Conservation (phyloP, 164 flowering plant species). For the Umbellularia californica region DNA sequence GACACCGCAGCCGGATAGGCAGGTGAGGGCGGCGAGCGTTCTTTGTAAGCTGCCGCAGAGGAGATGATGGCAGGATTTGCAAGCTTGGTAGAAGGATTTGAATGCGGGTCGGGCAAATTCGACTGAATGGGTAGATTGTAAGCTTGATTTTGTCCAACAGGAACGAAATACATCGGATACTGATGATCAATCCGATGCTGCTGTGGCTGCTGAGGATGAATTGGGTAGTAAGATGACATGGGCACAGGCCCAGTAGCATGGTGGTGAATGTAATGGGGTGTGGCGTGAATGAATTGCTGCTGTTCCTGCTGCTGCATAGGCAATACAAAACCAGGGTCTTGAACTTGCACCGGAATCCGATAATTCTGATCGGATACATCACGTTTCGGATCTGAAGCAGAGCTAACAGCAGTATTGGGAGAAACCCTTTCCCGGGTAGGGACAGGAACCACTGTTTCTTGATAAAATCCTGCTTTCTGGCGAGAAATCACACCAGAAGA, state of each 20-base stretch:
- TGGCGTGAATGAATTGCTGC: conserved; percentile 57
- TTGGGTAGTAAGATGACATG: conserved; percentile 52
- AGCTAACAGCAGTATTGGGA: conserved; percentile 19
- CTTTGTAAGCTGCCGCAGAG: conserved; percentile 26
- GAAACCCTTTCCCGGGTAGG: conserved; percentile 35
- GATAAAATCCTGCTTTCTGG: conserved; percentile 49
- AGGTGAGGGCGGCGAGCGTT: conserved; percentile 2
- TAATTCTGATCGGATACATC: conserved; percentile 44
- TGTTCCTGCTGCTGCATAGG: conserved; percentile 31
- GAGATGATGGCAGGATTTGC: conserved; percentile 36
- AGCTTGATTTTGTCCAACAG: conserved; percentile 52
- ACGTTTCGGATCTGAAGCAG: conserved; percentile 36
- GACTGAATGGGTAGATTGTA: conserved; percentile 52
- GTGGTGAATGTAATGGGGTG: conserved; percentile 64
- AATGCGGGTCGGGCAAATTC: conserved; percentile 35
- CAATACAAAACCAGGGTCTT: conserved; percentile 51
- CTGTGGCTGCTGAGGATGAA: conserved; percentile 41
- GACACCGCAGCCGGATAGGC: conserved; percentile 35
- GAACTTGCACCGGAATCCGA: conserved; percentile 48
- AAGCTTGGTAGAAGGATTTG: conserved; percentile 40
- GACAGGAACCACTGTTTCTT: conserved; percentile 43
- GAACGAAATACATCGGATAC: conserved; percentile 55
- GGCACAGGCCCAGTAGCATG: conserved; percentile 51
- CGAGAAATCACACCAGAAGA: conserved; percentile 44
- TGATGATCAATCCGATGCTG: conserved; percentile 56